Percentiles rank a stretch among this genome's conserved stretches.
Evolutionary conservation across 2,329 filamentous ascomycete species (phyloP).

Genomic region (Nigrospora osmanthi): DNA sequence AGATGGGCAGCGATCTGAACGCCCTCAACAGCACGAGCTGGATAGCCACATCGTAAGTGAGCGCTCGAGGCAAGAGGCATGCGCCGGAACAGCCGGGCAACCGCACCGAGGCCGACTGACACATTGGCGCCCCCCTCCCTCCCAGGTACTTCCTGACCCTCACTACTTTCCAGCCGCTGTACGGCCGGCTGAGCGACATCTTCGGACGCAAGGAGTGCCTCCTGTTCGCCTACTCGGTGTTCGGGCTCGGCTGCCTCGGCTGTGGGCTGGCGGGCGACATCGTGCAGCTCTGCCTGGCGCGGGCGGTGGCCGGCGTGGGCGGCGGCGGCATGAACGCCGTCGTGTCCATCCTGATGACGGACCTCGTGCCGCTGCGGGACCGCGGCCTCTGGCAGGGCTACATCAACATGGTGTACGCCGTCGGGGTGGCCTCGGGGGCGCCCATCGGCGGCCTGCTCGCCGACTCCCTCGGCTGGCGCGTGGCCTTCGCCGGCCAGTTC

Average conservation of each 20-base stretch:
- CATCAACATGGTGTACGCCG: slow-evolving; percentile 59
- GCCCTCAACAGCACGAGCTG: slow-evolving; percentile 69
- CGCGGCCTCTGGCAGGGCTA: slow-evolving; percentile 58
- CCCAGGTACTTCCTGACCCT: not conserved
- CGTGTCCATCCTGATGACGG: slow-evolving; percentile 53
- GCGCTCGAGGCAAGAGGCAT: not conserved
- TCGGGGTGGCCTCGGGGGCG: slow-evolving; percentile 60
- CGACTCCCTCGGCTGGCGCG: slow-evolving; percentile 68
- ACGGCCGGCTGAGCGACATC: slow-evolving; percentile 54
- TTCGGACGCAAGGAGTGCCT: slow-evolving; percentile 52
- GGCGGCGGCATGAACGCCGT: slow-evolving; percentile 58
- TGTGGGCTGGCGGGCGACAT: slow-evolving; percentile 55
- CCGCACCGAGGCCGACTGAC: too few relatives aligned
- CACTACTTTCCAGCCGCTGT: slow-evolving; percentile 44
- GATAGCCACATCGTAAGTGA: slow-evolving; percentile 43
- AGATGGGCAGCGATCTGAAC: slow-evolving; percentile 67
- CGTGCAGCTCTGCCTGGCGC: slow-evolving; percentile 50
- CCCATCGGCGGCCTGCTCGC: slow-evolving; percentile 65
- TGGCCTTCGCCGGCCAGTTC: slow-evolving; percentile 64
- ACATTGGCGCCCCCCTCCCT: not conserved
- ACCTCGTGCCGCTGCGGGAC: slow-evolving; percentile 53
- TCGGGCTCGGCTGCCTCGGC: slow-evolving; percentile 47
- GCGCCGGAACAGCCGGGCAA: too few relatives aligned
- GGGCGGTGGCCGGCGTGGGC: slow-evolving; percentile 36
- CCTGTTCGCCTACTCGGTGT: slow-evolving; percentile 49